Conservation (phyloP, 2,329 filamentous ascomycete genomes). For the Penicillium sclerotiorum region DNA sequence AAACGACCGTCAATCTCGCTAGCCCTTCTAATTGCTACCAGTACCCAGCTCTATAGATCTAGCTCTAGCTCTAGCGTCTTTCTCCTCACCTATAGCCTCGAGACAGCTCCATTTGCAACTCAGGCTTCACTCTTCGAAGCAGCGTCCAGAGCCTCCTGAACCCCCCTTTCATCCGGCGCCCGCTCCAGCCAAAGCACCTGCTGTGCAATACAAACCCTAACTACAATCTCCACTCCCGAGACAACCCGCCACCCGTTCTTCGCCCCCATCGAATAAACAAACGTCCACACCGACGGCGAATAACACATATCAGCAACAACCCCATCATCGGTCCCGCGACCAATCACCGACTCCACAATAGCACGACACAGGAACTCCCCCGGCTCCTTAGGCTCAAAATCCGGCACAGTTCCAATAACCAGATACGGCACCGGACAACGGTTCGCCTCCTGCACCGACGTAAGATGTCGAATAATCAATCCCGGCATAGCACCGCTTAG, state of each 20-base stretch:
- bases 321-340: background rate
- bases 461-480: background rate
- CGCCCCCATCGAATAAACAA: background rate
- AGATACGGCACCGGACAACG: background rate
- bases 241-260: background rate
- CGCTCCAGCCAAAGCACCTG: background rate
- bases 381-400: background rate
- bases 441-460: background rate
- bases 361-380: background rate
- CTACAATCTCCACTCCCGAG: background rate
- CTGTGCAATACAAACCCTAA: background rate
- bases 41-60: no score
- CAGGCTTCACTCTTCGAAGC: background rate
- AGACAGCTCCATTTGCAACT: no score
- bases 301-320: slow-evolving; percentile 2
- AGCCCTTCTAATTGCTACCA: no score
- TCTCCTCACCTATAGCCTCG: background rate
- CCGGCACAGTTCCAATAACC: slow-evolving; percentile 1
- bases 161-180: background rate
- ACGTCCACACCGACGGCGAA: background rate
- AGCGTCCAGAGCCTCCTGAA: background rate
- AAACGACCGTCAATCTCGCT: no score
- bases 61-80: background rate
- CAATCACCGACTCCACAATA: background rate
- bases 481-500: slow-evolving; percentile 4